phyloP scores from a whole-genome alignment of 108 stramenopile species.

The Tribonema minus region DNA sequence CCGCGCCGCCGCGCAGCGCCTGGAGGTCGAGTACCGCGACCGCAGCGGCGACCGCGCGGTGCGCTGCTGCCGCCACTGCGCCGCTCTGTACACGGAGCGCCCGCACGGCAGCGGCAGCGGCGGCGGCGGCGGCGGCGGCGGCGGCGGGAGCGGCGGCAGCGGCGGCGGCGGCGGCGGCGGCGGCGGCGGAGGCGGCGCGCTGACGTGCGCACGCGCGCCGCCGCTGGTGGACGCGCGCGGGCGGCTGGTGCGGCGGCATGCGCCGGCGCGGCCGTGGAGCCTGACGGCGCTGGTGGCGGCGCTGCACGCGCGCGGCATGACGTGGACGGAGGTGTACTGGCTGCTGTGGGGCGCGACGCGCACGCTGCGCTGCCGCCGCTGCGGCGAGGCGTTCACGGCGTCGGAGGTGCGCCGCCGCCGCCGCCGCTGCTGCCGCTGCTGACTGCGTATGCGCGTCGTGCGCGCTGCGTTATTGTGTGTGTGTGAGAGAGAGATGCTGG shows the following conservation, averaged over 20 bases:
- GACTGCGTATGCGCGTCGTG: background rate
- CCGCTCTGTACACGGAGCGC: conserved; percentile 17
- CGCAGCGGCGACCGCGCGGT: conserved; percentile 3
- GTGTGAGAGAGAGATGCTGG: too few relatives aligned
- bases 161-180: background rate
- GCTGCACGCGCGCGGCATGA: conserved; percentile 20
- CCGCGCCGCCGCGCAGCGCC: conserved; percentile 14
- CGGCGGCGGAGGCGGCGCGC: background rate
- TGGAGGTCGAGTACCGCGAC: conserved; percentile 51
- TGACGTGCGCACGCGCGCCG: conserved; percentile 14
- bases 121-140: background rate
- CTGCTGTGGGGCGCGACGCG: conserved; percentile 31
- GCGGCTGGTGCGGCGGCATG: conserved; percentile 6
- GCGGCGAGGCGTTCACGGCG: background rate
- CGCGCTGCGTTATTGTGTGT: background rate
- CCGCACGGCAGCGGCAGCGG: too few relatives aligned
- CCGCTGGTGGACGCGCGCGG: conserved; percentile 19
- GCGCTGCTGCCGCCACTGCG: conserved; percentile 30
- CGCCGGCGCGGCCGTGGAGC: conserved; percentile 10
- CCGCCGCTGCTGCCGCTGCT: background rate
- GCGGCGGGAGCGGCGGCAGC: background rate
- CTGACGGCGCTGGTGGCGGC: conserved; percentile 24
- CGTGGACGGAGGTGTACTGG: conserved; percentile 36
- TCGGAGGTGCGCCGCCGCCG: background rate
- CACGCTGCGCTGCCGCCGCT: conserved; percentile 6